A percentile compares a stretch with the other conserved stretches of the same genome.
Conservation (phyloP, 176 grass and related monocot species). For the Sorghum bicolor region Sorghum_bicolor_NCBIv3 NC_012874.2:4040001-4040500, state of each 20-base stretch:
- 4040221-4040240: no score
- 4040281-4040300: not conserved
- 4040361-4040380: not conserved
- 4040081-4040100: not conserved
- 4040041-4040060: no score
- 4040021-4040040: no score
- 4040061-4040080: no score
- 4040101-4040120: not conserved
- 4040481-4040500: not conserved
- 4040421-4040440: not conserved
- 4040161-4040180: constrained; percentile 20
- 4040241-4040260: no score
- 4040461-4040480: not conserved
- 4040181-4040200: not conserved
- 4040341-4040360: not conserved
- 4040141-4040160: not conserved
- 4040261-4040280: not conserved
- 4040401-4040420: not conserved
- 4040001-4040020: no score
- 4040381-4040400: not conserved
- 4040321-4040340: not conserved
- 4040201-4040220: not conserved
- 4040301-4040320: not conserved
- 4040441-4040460: not conserved
- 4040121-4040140: not conserved